Percentiles rank a stretch among this genome's conserved stretches.
These are phyloP conservation scores for Neurospora terricola DNA, from an alignment of 495 filamentous ascomycete species.

Conservation along the genomic window DNA sequence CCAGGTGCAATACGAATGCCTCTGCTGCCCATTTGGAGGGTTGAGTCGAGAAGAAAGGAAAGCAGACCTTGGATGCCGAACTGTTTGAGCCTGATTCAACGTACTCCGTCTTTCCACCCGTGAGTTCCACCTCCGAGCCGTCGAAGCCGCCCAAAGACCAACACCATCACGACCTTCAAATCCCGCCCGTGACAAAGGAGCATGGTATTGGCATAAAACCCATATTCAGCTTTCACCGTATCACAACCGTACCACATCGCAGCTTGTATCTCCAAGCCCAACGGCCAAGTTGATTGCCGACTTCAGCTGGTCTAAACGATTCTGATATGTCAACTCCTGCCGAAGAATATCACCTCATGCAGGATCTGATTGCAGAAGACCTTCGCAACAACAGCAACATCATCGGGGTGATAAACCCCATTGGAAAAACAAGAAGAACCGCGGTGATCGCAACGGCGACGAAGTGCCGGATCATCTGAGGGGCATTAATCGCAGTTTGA, in stretches of 20 bases:
- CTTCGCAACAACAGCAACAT: neutral
- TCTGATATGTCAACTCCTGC: neutral
- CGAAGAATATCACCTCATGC: neutral
- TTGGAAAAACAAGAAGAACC: neutral
- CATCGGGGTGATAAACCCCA: neutral
- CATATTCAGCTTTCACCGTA: neutral
- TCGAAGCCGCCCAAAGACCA: neutral
- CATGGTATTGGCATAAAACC: conserved; percentile 21
- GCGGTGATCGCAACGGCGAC: neutral
- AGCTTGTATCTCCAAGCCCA: neutral
- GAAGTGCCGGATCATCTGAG: neutral
- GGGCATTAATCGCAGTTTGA: neutral
- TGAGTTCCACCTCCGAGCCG: neutral
- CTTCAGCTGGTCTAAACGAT: neutral
- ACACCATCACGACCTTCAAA: too few species aligned
- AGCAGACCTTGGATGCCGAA: neutral
- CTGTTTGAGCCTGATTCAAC: conserved; percentile 3
- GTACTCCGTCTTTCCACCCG: conserved; percentile 2
- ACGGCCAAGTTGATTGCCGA: conserved; percentile 5
- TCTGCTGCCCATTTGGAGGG: too few species aligned
- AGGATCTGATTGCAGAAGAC: neutral
- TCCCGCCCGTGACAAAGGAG: conserved; percentile 11
- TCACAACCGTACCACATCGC: neutral
- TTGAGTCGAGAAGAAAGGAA: neutral
- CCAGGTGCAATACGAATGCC: too few species aligned